Conservation (phyloP, 306 rosid genomes). For the Prunus mira region DNA sequence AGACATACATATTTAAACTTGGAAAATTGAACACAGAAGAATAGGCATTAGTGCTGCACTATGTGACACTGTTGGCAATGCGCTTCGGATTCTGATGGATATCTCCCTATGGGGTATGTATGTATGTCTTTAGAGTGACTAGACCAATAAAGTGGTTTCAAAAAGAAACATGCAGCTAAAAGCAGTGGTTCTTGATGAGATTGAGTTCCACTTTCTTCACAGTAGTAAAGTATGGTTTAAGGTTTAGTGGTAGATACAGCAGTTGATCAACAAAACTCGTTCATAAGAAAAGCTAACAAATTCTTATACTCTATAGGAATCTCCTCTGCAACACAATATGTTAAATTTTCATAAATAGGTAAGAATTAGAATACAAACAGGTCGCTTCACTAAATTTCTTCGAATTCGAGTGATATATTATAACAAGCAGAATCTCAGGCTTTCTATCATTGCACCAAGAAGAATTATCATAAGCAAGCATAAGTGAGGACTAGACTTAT, state of each 20-base stretch:
- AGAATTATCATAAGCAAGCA: constrained; percentile 19
- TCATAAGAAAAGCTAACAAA: background rate
- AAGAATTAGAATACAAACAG: background rate
- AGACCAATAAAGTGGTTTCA: background rate
- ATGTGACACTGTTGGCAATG: background rate
- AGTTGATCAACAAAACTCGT: background rate
- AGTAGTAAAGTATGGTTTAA: background rate
- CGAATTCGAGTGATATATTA: constrained; percentile 18
- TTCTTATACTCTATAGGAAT: too few relatives aligned
- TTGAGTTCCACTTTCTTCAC: background rate
- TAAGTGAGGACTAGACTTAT: constrained; percentile 18
- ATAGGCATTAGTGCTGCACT: too few relatives aligned
- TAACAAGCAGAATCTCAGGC: constrained; percentile 13
- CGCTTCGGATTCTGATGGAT: background rate
- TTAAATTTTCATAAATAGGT: too few relatives aligned
- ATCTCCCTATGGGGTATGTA: background rate
- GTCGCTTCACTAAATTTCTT: background rate
- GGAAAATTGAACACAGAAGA: too few relatives aligned
- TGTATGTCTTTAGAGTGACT: background rate
- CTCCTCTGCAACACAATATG: too few relatives aligned
- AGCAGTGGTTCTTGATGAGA: background rate
- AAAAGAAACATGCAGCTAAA: background rate
- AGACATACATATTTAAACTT: too few relatives aligned
- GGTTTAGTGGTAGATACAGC: background rate
- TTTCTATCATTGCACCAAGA: constrained; percentile 30